Evolutionary conservation across 257 asterid genomes (phyloP), one percentile per base, ranked within the genome.

Genomic region (Mitragyna speciosa): DNA sequence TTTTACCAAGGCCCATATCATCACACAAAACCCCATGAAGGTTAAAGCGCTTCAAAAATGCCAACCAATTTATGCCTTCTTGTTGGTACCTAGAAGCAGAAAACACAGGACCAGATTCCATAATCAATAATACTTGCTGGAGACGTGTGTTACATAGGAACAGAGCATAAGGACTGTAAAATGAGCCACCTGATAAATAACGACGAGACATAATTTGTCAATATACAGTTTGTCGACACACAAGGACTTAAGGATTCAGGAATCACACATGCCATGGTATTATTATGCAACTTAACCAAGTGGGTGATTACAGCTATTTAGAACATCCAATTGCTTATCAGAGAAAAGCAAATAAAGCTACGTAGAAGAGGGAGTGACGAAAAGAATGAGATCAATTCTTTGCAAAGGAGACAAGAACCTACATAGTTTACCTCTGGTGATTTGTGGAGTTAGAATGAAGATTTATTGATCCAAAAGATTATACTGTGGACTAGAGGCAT

Each of bases 1-100:
- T 96, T 87, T 96, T 96, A 75, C 99, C 99, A 74, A 96, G 95
- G 78, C 99, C 99, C 99, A 96, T 96, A 86, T 96, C 99, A 88
- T 96, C 99, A 83, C 99, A 94, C 87, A 96, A 89, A 76, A 96
- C 92, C 77, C 99, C 99, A 58, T 96, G 98, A 86, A 96, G 99
- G 82, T 89, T 94, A 86, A 96, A 96, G 75, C 99, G 90, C 85
- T 90, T 96, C 80, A 96, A 86, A 89, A 96, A 96, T 72, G 97
- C 94, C 74, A 96, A 87, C 99, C 99, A 96, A 87, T 96, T 96
- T 85, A 96, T 91, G 79, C 99, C 99, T 94, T 96, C 99, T 84
- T 96, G 98, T 83, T 96, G 99, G 87, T 96, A 96, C 96, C 99
- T 95, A 87, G 80, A 86, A 86, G 75, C 82, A 79, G n/a, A 70